Base-by-base conservation (phyloP, 2,329 filamentous ascomycete genomes). In the Aspergillus nomiae region DNA sequence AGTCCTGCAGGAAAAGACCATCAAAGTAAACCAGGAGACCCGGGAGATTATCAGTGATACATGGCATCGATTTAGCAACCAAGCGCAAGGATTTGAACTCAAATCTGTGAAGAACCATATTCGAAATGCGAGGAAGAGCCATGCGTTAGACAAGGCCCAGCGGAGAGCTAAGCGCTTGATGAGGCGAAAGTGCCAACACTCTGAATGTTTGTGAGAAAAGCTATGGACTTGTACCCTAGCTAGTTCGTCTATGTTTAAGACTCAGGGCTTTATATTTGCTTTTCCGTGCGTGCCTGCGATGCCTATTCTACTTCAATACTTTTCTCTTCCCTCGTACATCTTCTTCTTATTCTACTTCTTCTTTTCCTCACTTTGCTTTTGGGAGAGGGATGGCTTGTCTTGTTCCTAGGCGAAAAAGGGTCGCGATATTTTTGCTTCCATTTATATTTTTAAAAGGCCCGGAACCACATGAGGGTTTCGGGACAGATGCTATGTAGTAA, bases 71-170 rank as follows among this genome's bases (percentile, higher is more conserved):
- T 60, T 78, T 11, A 73, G 62, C 24, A 60, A 67, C 16, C 70
- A 69, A 21, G 67, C 71, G 0, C 64, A 66, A 9, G 63, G 61
- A 4, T 41, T 77, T 14, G 70, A 74, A 46, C 59, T 74, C 34
- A 62, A 57, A 19, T 62, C 63, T 9, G 60, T 78, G 65, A 68
- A 70, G 63, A 69, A 72, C 54, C 67, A 69, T 61, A 56, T 76
- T 12, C 74, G 72, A 41, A 71, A 70, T 45, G 66, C 66, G 16
- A 69, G 67, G 36, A 74, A 71, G 56, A 73, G 67, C 43, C 69
- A 70, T 45, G 63, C 74, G 21, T 63, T 80, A 51, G 73, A 71
- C 54, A 72, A 66, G 38, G 77, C 77, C 46, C 78, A 80, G 55
- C 72, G 69, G 56, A 71, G 71, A 50, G 78, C 76, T 26, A 73